Base-by-base conservation (phyloP, 2,329 filamentous ascomycete genomes). In the Colletotrichum agaves region DNA sequence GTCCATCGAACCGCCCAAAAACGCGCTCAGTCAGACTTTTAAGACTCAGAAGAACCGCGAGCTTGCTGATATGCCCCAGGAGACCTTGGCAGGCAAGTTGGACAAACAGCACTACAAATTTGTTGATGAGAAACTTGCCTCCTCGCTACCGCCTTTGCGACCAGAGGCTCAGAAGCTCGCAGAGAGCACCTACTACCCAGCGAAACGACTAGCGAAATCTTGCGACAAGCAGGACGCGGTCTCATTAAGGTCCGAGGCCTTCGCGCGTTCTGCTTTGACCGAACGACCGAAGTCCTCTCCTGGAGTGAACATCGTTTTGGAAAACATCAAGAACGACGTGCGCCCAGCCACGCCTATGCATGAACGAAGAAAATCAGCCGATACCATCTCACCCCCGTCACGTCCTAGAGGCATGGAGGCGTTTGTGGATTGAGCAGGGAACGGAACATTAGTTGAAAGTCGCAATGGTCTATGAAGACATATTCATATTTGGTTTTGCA, bases 321-420 rank as follows among this genome's bases (percentile, higher is more conserved):
- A 49, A n/a, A 44, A 31, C 5, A 47, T 44, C 47, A 58, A 57
- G 13, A 50, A 55, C 43, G 62, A 56, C 43, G 44, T 27, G 17
- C 63, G 56, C 19, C 69, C 67, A 13, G 33, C 41, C 8, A 70
- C 69, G 5, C 69, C 69, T 17, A 41, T 52, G 37, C 57, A 69
- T 17, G 50, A 59, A 15, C 62, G 69, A 21, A 37, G 57, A 23
- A 52, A 39, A 43, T 70, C 68, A 7, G 39, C 58, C 55, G 74
- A 79, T 21, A 83, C 82, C 5, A 83, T 85, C 41, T 84, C 82
- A 27, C 82, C 83, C 6, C 78, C 74, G 31, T 80, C 78, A 3
- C 72, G 80, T 19, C 83, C 83, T 4, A 75, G 75, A 15, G 78
- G 76, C 33, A 79, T 85, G 78, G 74, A 70, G 19, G 71, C 72